These are phyloP conservation scores for Penicillium sp. DNA, from an alignment of 2,329 filamentous ascomycete genomes.

Conservation along the genomic window DNA sequence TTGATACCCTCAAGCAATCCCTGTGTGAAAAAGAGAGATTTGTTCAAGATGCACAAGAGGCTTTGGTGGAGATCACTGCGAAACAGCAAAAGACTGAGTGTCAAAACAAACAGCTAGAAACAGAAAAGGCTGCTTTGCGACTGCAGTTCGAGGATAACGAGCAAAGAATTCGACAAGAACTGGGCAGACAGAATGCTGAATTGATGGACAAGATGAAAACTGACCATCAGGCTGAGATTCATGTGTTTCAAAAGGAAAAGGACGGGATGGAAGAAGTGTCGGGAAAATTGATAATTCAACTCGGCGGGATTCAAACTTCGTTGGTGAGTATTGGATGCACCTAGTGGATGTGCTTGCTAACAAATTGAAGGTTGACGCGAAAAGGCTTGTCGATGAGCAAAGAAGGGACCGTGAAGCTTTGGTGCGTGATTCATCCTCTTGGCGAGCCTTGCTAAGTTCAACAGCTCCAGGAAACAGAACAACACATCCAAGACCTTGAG, in stretches of 20 bases:
- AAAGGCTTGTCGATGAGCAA: conserved; percentile 12
- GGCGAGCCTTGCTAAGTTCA: conserved; percentile 12
- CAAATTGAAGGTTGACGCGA: conserved; percentile 18
- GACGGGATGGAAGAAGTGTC: conserved; percentile 18
- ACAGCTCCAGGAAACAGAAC: conserved; percentile 22
- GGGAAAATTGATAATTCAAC: conserved; percentile 17
- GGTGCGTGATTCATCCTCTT: conserved; percentile 13
- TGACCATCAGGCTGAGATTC: background rate
- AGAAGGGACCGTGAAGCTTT: conserved; percentile 12
- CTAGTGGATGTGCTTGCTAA: conserved; percentile 10
- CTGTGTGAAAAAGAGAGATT: conserved; percentile 22
- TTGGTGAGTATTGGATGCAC: conserved; percentile 23
- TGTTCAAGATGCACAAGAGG: conserved; percentile 16
- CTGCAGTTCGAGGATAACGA: conserved; percentile 24
- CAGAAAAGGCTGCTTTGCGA: conserved; percentile 22
- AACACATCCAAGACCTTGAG: conserved; percentile 21
- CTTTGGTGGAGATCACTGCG: conserved; percentile 19
- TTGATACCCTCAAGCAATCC: conserved; percentile 16
- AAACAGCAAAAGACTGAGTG: conserved; percentile 19
- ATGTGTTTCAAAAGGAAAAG: conserved; percentile 27
- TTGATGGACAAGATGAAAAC: conserved; percentile 26
- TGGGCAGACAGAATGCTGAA: conserved; percentile 31
- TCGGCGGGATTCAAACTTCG: conserved; percentile 19
- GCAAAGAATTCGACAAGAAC: conserved; percentile 29
- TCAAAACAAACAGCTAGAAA: conserved; percentile 17